Base-by-base conservation (phyloP, 208 protist species). In the Leishmania mexicana region DNA sequence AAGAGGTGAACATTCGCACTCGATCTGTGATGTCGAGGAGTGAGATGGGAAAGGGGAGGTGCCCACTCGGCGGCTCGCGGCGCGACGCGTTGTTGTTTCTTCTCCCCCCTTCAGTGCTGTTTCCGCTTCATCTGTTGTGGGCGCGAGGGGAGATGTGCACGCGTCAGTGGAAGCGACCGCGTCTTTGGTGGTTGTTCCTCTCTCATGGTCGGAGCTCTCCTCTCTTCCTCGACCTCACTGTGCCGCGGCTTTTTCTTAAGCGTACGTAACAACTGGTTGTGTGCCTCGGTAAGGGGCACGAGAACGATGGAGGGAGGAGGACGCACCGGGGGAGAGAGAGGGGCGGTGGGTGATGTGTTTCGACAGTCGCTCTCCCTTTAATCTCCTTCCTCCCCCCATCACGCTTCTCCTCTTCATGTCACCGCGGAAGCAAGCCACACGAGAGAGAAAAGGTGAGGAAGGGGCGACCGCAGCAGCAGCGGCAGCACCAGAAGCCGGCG, bases 231-330 rank as follows among this genome's bases (percentile, higher is more conserved):
- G 17, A n/a, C 65, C 40, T 19, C 11, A 49, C 45, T 31, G n/a
- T 42, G 64, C 68, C 31, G 68, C 42, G 28, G 68, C 68, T n/a
- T 49, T 73, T 51, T n/a, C 68, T 35, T 73, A 73, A 73, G 42
- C 24, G 40, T 51, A 73, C 31, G 42, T 71, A 28, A 73, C 45
- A 51, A 31, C 28, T 35, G 42, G 42, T 3, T 47, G 45, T 35
- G 42, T n/a, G 68, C 8, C 42, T n/a, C 38, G 60, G 17, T 51
- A 38, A 38, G 35, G 24, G 13, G 68, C n/a, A 58, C 76, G 40
- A n/a, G n/a, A 72, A 72, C 17, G 40, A 13, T 17, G 68, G 42
- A 4, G 42, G 8, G 68, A 6, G 42, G 42, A n/a, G 68, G 68
- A 11, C 31, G 40, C 24, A 19, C 1, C 15, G 60, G n/a, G n/a